These are phyloP conservation scores for Golovinomyces cichoracearum DNA, from an alignment of 2,329 filamentous ascomycete genomes.

Conservation along the genomic window DNA sequence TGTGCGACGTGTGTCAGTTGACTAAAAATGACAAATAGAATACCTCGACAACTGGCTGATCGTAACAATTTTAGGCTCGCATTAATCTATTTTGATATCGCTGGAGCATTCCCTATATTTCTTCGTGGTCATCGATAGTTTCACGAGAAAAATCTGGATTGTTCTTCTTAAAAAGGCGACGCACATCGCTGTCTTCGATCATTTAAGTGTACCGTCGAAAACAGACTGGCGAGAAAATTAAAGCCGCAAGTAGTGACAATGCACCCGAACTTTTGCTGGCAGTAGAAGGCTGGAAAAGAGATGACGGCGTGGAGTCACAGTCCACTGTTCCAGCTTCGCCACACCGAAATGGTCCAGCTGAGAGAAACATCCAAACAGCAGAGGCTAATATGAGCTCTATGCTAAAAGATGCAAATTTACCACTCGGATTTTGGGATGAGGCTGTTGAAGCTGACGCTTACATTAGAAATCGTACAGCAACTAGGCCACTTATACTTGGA, in stretches of 20 bases:
- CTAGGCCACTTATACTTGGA: not conserved
- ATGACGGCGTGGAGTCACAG: not conserved
- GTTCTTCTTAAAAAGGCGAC: not conserved
- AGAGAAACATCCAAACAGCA: not conserved
- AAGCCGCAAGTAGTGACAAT: not conserved
- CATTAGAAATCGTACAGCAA: not conserved
- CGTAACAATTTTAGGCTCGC: not conserved
- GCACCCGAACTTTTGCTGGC: not conserved
- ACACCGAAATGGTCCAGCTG: not conserved
- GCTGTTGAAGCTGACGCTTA: not conserved
- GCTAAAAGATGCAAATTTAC: not conserved
- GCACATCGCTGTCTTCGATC: not conserved
- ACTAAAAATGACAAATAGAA: not conserved
- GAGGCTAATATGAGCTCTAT: not conserved
- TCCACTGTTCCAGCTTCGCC: not conserved
- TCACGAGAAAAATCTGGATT: not conserved
- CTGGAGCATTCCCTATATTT: not conserved
- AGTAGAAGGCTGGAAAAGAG: not conserved
- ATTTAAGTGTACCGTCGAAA: not conserved
- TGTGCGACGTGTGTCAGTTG: not conserved
- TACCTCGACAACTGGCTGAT: not conserved
- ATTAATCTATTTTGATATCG: not conserved
- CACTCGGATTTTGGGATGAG: constrained; percentile 1
- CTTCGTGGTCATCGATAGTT: not conserved
- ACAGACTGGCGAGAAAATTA: not conserved